Evolutionary conservation across 2,329 filamentous ascomycete species (phyloP), one percentile per base, ranked within the genome.

Genomic region (Geosmithia putterillii): DNA sequence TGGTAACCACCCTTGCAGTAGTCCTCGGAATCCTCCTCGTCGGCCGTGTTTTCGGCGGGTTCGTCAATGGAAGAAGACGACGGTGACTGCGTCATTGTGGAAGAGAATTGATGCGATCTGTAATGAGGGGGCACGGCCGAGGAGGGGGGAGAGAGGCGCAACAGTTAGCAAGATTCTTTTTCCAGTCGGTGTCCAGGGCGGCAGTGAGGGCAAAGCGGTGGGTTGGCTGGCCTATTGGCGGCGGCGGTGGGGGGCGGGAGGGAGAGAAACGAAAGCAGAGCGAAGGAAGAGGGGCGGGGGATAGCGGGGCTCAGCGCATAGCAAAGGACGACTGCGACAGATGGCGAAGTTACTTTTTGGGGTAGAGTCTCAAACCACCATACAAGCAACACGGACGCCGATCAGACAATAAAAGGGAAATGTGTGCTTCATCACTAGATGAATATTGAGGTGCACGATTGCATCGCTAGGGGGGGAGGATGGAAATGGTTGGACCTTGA

Each of bases 1-100:
- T 98, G 92, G 64, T 96, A 98, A 47, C 92, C 92, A 57, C 92
- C 92, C 67, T 96, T 96, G 76, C 90, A 95, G 70, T 98, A 98
- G 65, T 98, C 92, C 66, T 96, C 90, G 40, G 87, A 95, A 65
- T 98, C 92, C 67, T 98, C 92, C 67, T 98, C 92, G 61, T 96
- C 92, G 58, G 89, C 90, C 35, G 90, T 94, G 60, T 92, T 89
- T 57, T 95, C 89, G 63, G 83, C 79, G 53, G 78, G 74, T 61
- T 95, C 89, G 65, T 90, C 88, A 53, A 79, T 81, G 40, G 85
- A 85, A 47, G 81, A 86, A 44, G 85, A 84, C 42, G 83, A 83
- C 46, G 86, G 84, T 48, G 87, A 90, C 54, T 81, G 71, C 67
- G 81, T 65, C 78, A 73, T 69, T 69, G 69, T 63, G 69, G 69